Evolutionary conservation across 495 filamentous ascomycete genomes (phyloP), one percentile per base, ranked within the genome.

Genomic region (Penicillium alfredii): DNA sequence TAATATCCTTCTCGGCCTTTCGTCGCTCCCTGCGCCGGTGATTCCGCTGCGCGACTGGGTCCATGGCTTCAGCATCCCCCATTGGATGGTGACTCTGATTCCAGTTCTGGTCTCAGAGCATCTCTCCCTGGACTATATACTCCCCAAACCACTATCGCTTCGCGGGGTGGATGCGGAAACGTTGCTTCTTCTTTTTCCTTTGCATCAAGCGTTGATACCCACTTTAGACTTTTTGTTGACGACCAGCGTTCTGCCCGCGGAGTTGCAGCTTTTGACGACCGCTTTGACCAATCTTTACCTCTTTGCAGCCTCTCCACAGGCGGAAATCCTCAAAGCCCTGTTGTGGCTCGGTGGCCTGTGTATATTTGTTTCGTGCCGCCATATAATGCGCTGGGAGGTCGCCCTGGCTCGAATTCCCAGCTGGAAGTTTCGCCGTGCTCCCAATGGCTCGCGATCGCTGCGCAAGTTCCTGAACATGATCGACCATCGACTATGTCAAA

Each of bases 321-420:
- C 78, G 5, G 64, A 83, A 19, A 93, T 97, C 30, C 61, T 97
- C 4, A 83, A 85, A 56, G 75, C 80, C 6, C 53, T 95, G 18
- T 67, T 97, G 5, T 97, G 92, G 89, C 71, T 86, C 22, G 93
- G 93, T 16, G 88, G 89, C 17, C 56, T 96, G 30, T 73, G 74
- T 32, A 48, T 94, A 11, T 80, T 94, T 31, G 64, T 87, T 12
- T 68, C 74, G 9, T 94, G 85, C 55, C 71, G 73, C 24, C 76
- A 81, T 30, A 73, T 90, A 10, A 77, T 97, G n/a, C 76, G 69
- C 55, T 95, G 86, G 86, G 86, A 82, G 22, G 81, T 96, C 10
- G 70, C 81, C 32, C 63, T 98, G 26, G 88, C 90, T 11, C 70
- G 93, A 25, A 84, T 98, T 22, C 92, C 92, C 2, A 85, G 75